Evolutionary conservation across 805 yeast species (phyloP).

Genomic region (Kregervanrija pseudodelftensis): DNA sequence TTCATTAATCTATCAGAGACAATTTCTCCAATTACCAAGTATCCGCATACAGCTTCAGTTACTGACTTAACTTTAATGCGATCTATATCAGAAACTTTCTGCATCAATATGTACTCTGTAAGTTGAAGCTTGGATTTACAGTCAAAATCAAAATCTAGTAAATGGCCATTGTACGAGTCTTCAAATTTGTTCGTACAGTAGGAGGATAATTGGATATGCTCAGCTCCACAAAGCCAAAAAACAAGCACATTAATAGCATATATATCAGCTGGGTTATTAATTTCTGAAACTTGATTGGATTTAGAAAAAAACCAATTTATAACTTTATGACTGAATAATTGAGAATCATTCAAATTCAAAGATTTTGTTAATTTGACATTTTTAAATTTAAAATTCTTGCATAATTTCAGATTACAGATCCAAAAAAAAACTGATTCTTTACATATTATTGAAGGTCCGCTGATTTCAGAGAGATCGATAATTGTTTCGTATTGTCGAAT

Average conservation of each 20-base stretch:
- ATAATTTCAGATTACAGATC: conserved; percentile 35
- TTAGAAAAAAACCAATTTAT: conserved; percentile 38
- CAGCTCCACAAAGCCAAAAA: conserved; percentile 7
- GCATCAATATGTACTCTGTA: no score
- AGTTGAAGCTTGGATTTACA: no score
- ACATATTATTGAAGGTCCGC: conserved; percentile 49
- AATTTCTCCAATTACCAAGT: no score
- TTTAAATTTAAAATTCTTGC: conserved; percentile 28
- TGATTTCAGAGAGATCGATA: conserved; percentile 47
- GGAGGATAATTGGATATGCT: no score
- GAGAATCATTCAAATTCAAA: conserved; percentile 5
- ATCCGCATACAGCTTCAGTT: no score
- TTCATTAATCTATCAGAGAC: no score
- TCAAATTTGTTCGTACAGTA: no score
- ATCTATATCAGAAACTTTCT: no score
- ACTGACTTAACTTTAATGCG: no score
- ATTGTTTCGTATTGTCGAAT: conserved; percentile 41
- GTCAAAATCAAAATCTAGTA: no score
- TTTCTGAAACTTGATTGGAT: conserved; percentile 1
- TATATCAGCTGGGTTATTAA: conserved; percentile 1
- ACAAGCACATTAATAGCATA: conserved; percentile 3
- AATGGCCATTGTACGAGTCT: no score
- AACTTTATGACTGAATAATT: conserved; percentile 24
- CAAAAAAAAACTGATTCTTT: conserved; percentile 48
- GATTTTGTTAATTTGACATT: conserved; percentile 21